These are phyloP conservation scores for Pezicula radicicola DNA, from an alignment of 2,329 filamentous ascomycete genomes.

Conservation along the genomic window DNA sequence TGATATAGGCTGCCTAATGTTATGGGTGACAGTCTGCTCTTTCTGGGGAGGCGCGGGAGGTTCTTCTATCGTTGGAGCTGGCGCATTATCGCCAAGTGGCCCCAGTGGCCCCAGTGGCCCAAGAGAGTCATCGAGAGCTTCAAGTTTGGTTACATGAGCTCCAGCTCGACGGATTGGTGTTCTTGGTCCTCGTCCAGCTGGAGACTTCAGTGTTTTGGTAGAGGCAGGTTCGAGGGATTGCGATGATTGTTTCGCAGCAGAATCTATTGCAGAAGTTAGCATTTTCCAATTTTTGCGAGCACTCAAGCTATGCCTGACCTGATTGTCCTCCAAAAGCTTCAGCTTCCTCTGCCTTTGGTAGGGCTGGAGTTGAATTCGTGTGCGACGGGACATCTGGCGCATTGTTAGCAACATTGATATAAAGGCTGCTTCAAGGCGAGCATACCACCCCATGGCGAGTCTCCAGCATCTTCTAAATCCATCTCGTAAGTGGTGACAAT, in stretches of 20 bases:
- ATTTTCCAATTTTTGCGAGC: background rate
- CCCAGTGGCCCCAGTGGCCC: slow-evolving; percentile 79
- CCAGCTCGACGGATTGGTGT: slow-evolving; percentile 55
- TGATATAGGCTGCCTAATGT: slow-evolving; percentile 40
- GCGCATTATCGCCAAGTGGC: slow-evolving; percentile 51
- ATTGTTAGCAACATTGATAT: slow-evolving; percentile 5
- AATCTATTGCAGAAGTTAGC: slow-evolving; percentile 14
- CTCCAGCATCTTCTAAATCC: slow-evolving; percentile 41
- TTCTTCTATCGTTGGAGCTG: slow-evolving; percentile 39
- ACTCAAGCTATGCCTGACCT: slow-evolving; percentile 10
- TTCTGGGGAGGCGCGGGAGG: slow-evolving; percentile 70
- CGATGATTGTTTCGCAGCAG: slow-evolving; percentile 14
- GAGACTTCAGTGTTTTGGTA: slow-evolving; percentile 23
- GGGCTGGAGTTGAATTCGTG: slow-evolving; percentile 28
- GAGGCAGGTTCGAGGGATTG: slow-evolving; percentile 15
- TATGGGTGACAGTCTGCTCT: slow-evolving; percentile 60
- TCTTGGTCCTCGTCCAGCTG: slow-evolving; percentile 26
- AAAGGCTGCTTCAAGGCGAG: slow-evolving; percentile 3
- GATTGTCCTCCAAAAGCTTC: slow-evolving; percentile 18
- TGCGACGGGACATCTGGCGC: slow-evolving; percentile 38
- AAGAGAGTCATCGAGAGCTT: slow-evolving; percentile 71
- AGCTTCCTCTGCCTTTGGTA: slow-evolving; percentile 20
- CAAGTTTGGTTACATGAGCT: slow-evolving; percentile 73
- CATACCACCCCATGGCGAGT: slow-evolving; percentile 43
- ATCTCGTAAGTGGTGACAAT: slow-evolving; percentile 24